Percentiles rank a stretch among this genome's conserved stretches.
Conservation (phyloP, 768 basidiomycete species). For the Suillus clintonianus region DNA sequence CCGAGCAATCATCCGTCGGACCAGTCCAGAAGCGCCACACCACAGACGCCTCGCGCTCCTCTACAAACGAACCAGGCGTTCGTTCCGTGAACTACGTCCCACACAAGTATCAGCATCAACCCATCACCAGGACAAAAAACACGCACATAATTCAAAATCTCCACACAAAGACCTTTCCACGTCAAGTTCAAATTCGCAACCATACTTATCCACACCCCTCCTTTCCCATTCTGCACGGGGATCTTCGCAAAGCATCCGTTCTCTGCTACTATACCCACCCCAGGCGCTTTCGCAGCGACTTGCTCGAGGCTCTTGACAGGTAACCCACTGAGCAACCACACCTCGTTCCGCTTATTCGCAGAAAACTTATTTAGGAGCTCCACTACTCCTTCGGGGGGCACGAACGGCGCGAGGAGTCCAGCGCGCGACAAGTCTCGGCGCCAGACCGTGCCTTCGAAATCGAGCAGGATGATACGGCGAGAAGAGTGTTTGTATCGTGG, state of each 20-base stretch:
- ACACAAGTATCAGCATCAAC: not conserved
- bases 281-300: conserved; percentile 60
- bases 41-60: conserved; percentile 79
- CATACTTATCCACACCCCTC: conserved; percentile 71
- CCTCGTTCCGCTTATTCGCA: conserved; percentile 68
- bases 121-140: not conserved
- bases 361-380: conserved; percentile 56
- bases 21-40: conserved; percentile 86
- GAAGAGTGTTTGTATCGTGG: conserved; percentile 67
- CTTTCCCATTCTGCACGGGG: conserved; percentile 9
- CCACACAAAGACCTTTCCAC: conserved; percentile 80
- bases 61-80: conserved; percentile 83
- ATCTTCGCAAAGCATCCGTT: conserved; percentile 86
- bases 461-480: conserved; percentile 68
- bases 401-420: conserved; percentile 43
- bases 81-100: conserved; percentile 78
- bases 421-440: conserved; percentile 52
- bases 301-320: conserved; percentile 64
- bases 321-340: conserved; percentile 82
- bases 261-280: conserved; percentile 83
- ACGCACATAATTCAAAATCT: conserved; percentile 83
- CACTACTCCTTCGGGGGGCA: conserved; percentile 41
- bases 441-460: conserved; percentile 85
- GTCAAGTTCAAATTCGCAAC: conserved; percentile 75
- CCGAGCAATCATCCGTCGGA: conserved; percentile 45